Evolutionary conservation across 192 early-diverging fungal species (phyloP), one percentile per base, ranked within the genome.

Genomic region (Paraglomus occultum): DNA sequence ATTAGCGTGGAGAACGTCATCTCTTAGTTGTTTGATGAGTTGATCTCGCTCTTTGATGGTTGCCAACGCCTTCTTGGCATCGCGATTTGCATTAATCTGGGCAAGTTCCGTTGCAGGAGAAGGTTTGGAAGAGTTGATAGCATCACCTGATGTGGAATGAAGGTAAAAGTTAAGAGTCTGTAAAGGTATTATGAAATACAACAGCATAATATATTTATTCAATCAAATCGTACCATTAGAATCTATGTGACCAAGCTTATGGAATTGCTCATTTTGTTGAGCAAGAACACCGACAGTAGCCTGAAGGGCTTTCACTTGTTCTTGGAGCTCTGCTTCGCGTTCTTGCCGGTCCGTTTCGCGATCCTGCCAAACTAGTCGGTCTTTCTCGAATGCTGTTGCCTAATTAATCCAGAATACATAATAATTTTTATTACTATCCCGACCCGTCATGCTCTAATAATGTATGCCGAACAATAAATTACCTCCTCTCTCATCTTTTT

Each of bases 401-500:
- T 70, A n/a, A 42, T 61, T 11, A 61, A 43, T 1, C 5, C 15
- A 61, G 18, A 39, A 43, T 15, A 23, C n/a, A 23, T 57, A 57
- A 20, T 31, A 11, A 17, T 31, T 31, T 57, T 57, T 11, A 31
- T 5, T 61, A 1, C n/a, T 43, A 61, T 61, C 0, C 7, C 31
- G 31, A 31, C 5, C 23, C n/a, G 40, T 48, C 55, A 70, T 54
- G 38, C 15, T 57, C 22, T 31, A 57, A 46, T 55, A 42, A 46
- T 55, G 15, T 22, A 23, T 10, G 47, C 22, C 39, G 3, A 7
- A 45, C 17, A 55, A 45, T 46, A 15, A 38, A 15, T 31, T 59
- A 70, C 67, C 67, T 70, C 67, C 44, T 70, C 67, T 23, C 55
- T 20, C 18, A 70, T 58, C 50, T 70, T 70, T n/a, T 47, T 55